Base-by-base conservation (phyloP, 169 alveolate genomes). In the Cryptosporidium felis region DNA sequence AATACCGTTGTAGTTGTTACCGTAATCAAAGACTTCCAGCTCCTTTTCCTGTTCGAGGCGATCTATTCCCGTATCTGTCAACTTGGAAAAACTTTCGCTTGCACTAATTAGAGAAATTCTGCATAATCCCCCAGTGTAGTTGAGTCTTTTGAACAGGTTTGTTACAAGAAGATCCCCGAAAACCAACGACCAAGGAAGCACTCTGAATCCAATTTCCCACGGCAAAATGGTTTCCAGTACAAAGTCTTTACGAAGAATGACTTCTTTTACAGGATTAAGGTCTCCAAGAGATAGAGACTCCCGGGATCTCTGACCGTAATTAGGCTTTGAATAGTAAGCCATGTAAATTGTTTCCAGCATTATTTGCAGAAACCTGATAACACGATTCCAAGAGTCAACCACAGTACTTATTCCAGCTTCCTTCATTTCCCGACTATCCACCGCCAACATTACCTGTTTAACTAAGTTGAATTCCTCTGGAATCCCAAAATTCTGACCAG, bases 151-250 rank as follows among this genome's bases (percentile, higher is more conserved):
- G 26, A 74, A 56, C 41, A 74, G 41, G 12, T 36, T 21, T 12
- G 36, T 74, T 4, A 30, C 23, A 16, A 53, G 28, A 32, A 42
- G 14, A 18, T 56, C 85, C 51, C 85, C 66, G 56, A 74, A 74
- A 21, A 74, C 32, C 6, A 74, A 21, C 10, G 85, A 36, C 85
- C 85, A 74, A 1, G 85, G 66, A 34, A 38, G 1, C 16, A 74
- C 5, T 32, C 56, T 5, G 6, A 74, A 14, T 21, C 56, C 67
- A 9, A 74, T 51, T 21, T 74, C 66, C 85, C 85, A 74, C 2
- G 85, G 85, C 21, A 74, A 53, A 16, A 49, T 53, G n/a, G 21
- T 53, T 38, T 32, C 36, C 2, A 74, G 16, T 0, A 36, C n/a
- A 34, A 74, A 53, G 38, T 74, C 85, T 21, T 18, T 53, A 18